Conservation (phyloP, 176 grass and related monocot species). For the Oryza glumipatula region DNA sequence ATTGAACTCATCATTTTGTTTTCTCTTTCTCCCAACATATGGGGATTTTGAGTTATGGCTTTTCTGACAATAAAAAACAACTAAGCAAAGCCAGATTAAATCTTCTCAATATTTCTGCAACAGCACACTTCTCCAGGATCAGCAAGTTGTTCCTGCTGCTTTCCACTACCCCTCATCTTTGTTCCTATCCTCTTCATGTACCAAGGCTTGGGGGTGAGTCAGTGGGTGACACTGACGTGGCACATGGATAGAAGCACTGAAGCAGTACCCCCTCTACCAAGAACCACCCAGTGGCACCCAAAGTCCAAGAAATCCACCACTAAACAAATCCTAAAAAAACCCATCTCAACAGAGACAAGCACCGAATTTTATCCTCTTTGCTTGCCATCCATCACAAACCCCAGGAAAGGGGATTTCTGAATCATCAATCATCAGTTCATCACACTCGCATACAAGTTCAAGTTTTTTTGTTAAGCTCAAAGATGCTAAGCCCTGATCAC, state of each 20-base stretch:
- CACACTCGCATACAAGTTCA: background rate
- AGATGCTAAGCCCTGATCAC: background rate
- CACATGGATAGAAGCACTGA: background rate
- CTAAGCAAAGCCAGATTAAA: background rate
- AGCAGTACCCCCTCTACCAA: background rate
- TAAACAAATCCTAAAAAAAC: constrained; percentile 14
- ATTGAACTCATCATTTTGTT: background rate
- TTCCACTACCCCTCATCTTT: background rate
- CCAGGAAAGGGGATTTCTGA: constrained; percentile 4
- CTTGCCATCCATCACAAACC: background rate
- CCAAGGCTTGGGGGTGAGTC: background rate
- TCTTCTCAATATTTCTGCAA: background rate
- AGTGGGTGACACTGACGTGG: constrained; percentile 21
- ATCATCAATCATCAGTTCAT: background rate
- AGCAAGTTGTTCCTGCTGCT: background rate
- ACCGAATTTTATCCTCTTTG: background rate
- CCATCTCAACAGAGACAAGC: constrained; percentile 13
- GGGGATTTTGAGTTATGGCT: background rate
- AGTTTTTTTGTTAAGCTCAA: background rate
- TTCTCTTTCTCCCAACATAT: background rate
- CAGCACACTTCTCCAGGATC: background rate
- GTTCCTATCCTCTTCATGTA: constrained; percentile 12
- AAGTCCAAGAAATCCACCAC: background rate
- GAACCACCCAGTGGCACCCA: background rate
- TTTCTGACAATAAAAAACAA: background rate